Base-by-base conservation (phyloP, 2,329 filamentous ascomycete genomes). In the Leptographium wingfieldii region DNA sequence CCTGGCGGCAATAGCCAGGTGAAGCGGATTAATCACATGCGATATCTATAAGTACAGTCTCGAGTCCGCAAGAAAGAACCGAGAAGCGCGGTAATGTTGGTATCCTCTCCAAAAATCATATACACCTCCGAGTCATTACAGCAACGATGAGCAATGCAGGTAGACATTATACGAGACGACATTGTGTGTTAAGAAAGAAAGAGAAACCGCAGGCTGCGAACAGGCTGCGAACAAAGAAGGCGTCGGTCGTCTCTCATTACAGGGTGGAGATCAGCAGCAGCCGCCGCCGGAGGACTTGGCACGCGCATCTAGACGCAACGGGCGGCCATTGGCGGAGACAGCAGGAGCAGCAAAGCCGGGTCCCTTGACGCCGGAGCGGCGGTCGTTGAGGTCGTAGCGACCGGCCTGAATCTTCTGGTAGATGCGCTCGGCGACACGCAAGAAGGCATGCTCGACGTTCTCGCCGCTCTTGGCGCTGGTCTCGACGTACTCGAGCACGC, bases 331-430 rank as follows among this genome's bases (percentile, higher is more conserved):
- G 25, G 58, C 71, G 40, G 60, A 51, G 25, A 57, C 59, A 10
- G 52, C 60, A 6, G 62, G 59, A 27, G 59, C 58, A 1, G 60
- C 54, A 19, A 31, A 58, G 64, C 80, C 73, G 65, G 85, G 73
- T 59, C 86, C 85, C 73, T 96, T 97, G 63, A 99, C 92, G 31
- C 94, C 94, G 63, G 88, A 92, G 69, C 92, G 82, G 69, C 92
- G 81, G 72, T 97, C 92, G 70, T 96, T 95, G 66, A 97, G 76
- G 73, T 99, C 92, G 71, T 97, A 97, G 70, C 85, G 90, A 12
- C 94, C 94, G 1, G 90, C 90, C 76, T 96, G 90, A 63, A 99
- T 96, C 69, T 97, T 97, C 71, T 92, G 85, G 70, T 95, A 95
- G 76, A 99, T 97, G 72, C 92, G 81, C 77, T 96, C 91, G 25